These are phyloP conservation scores for Pythium aphanidermatum DNA, from an alignment of 352 stramenopile genomes.

Conservation along the genomic window DNA sequence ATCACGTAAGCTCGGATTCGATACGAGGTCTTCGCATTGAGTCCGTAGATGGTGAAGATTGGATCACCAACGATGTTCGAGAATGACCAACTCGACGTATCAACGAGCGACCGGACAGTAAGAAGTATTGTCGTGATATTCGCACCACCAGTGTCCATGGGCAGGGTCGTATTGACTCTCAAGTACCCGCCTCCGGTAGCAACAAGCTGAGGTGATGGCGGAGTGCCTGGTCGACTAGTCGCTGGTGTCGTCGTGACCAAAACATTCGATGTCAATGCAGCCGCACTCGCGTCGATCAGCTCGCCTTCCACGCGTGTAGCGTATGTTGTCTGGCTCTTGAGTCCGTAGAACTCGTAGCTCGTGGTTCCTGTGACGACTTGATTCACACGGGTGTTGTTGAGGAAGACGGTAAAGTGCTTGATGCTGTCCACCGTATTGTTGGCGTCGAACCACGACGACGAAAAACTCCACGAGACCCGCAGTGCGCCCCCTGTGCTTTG, in stretches of 20 bases:
- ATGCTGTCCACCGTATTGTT: constrained; percentile 1
- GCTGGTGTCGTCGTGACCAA: constrained; percentile 23
- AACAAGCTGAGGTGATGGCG: constrained; percentile 11
- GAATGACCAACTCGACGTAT: constrained; percentile 2
- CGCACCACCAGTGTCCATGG: constrained; percentile 32
- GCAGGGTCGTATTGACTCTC: constrained; percentile 12
- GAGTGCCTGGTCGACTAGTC: constrained; percentile 11
- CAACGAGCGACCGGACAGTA: constrained; percentile 15
- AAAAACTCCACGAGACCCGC: constrained; percentile 29
- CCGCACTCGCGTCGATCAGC: constrained; percentile 15
- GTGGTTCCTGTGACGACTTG: constrained; percentile 8
- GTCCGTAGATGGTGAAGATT: constrained; percentile 25
- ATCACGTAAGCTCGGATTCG: constrained; percentile 23
- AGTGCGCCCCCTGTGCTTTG: constrained; percentile 28
- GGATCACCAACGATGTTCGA: constrained; percentile 6
- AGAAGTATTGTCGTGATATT: constrained; percentile 22
- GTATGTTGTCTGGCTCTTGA: constrained; percentile 31
- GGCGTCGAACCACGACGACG: constrained; percentile 8
- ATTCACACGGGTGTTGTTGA: constrained; percentile 22
- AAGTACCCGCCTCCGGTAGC: constrained; percentile 19
- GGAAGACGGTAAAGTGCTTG: constrained; percentile 8
- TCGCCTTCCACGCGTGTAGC: constrained; percentile 5
- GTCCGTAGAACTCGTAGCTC: constrained; percentile 26
- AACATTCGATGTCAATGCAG: constrained; percentile 21
- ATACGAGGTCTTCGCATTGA: constrained; percentile 32